These are phyloP conservation scores for Epichloe hybrida DNA, from an alignment of 2,329 filamentous ascomycete species.

Conservation along the genomic window DNA sequence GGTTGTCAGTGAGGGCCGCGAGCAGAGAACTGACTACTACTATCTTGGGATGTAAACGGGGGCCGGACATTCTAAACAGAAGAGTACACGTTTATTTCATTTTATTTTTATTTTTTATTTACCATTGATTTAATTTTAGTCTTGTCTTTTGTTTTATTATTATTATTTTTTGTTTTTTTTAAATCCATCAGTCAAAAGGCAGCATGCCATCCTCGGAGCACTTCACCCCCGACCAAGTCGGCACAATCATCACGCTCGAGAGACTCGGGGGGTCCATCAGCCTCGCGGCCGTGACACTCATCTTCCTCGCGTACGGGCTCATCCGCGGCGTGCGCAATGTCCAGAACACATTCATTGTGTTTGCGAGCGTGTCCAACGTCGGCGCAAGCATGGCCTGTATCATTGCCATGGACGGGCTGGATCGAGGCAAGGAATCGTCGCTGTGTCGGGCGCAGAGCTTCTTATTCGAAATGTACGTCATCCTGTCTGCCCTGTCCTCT, in stretches of 20 bases:
- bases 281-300: slow-evolving; percentile 33
- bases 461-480: slow-evolving; percentile 51
- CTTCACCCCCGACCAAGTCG: slow-evolving; percentile 23
- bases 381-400: slow-evolving; percentile 52
- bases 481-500: slow-evolving; percentile 8
- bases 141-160: too few relatives aligned
- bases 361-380: slow-evolving; percentile 45
- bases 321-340: slow-evolving; percentile 42
- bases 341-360: slow-evolving; percentile 48
- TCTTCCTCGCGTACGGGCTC: slow-evolving; percentile 37
- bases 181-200: too few relatives aligned
- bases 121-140: too few relatives aligned
- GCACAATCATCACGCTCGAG: slow-evolving; percentile 34
- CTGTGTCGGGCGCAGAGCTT: slow-evolving; percentile 51
- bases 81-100: too few relatives aligned
- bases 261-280: slow-evolving; percentile 42
- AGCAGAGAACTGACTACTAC: too few relatives aligned
- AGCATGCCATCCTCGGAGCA: slow-evolving; percentile 8
- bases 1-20: too few relatives aligned
- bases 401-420: slow-evolving; percentile 54
- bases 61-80: too few relatives aligned
- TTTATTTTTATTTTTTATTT: too few relatives aligned
- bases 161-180: too few relatives aligned
- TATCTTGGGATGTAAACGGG: too few relatives aligned
- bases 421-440: slow-evolving; percentile 34